Percentiles rank a stretch among this genome's conserved stretches.
These are phyloP conservation scores for Penicillium longicatenatum DNA, from an alignment of 495 filamentous ascomycete genomes.

Conservation along the genomic window DNA sequence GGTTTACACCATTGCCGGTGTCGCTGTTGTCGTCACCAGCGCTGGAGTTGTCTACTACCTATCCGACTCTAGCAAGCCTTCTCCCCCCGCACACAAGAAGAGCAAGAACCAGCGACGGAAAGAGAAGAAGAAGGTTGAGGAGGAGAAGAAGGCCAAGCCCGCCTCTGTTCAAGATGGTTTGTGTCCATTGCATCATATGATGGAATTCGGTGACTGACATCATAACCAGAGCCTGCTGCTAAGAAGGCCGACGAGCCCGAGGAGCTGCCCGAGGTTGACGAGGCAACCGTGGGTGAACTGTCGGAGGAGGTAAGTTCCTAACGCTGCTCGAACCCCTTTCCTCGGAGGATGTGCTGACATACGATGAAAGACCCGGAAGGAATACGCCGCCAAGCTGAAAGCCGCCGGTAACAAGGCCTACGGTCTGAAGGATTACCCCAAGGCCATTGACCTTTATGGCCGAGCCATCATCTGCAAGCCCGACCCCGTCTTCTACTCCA, in stretches of 20 bases:
- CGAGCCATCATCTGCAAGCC: constrained; percentile 96
- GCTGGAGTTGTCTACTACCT: constrained; percentile 93
- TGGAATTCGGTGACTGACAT: constrained; percentile 27
- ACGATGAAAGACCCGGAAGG: constrained; percentile 56
- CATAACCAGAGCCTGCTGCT: constrained; percentile 38
- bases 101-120: constrained; percentile 64
- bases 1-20: constrained; percentile 93
- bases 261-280: constrained; percentile 83
- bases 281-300: constrained; percentile 68
- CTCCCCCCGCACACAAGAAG: constrained; percentile 49
- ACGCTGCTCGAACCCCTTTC: neutral
- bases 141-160: constrained; percentile 61
- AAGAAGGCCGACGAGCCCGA: constrained; percentile 67
- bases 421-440: constrained; percentile 84
- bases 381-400: constrained; percentile 88
- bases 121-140: constrained; percentile 69
- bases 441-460: constrained; percentile 90
- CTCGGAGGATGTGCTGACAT: constrained; percentile 9
- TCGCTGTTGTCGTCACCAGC: constrained; percentile 85
- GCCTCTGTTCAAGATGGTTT: constrained; percentile 47
- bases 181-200: constrained; percentile 16
- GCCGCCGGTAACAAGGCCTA: constrained; percentile 96
- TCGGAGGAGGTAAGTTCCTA: constrained; percentile 59
- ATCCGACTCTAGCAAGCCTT: constrained; percentile 44
- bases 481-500: constrained; percentile 98